Base-by-base conservation (phyloP, 2,329 filamentous ascomycete genomes). In the Monilinia fructigena region DNA sequence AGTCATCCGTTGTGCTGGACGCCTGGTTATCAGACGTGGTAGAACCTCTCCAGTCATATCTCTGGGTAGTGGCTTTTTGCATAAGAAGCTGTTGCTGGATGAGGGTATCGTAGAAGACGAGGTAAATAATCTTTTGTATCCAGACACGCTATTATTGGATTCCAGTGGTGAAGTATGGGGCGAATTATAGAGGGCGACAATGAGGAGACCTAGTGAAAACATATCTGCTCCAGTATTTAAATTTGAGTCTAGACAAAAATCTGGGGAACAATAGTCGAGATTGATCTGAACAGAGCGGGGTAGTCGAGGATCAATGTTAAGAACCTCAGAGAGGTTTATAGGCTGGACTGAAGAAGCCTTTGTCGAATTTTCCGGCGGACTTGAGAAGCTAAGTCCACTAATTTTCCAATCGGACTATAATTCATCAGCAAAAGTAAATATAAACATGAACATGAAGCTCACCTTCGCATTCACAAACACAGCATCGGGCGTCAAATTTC, bases 371-470 rank as follows among this genome's bases (percentile, higher is more conserved):
- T 93, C 90, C 59, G 91, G 86, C 18, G 93, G 91, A 55, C 91
- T 91, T 76, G 90, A 92, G 77, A 97, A 99, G 0, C 90, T 87
- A 50, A 99, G 84, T n/a, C 94, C 95, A 72, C 93, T 94, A 68
- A 99, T 91, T 77, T 99, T 99, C 95, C 95, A 99, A 78, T 99
- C 95, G 58, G 92, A 96, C 89, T 91, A 74, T 74, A 69, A 75
- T 78, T 70, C 78, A 68, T 76, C 64, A 76, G 74, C 77, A 65
- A 72, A 35, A 67, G 48, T 63, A 42, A 23, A 40, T 60, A 56
- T 63, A 23, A 38, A 38, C 26, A 55, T 35, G 23, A 42, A 66
- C n/a, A 56, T 35, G 10, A 26, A 58, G 77, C 84, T 69, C 80
- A 86, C 89, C 86, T 99, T 99, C 52, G 91, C 87, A 79, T 99